A percentile compares a stretch with the other conserved stretches of the same genome.
Conservation (phyloP, 2,329 filamentous ascomycete species). For the Fusarium proliferatum region DNA sequence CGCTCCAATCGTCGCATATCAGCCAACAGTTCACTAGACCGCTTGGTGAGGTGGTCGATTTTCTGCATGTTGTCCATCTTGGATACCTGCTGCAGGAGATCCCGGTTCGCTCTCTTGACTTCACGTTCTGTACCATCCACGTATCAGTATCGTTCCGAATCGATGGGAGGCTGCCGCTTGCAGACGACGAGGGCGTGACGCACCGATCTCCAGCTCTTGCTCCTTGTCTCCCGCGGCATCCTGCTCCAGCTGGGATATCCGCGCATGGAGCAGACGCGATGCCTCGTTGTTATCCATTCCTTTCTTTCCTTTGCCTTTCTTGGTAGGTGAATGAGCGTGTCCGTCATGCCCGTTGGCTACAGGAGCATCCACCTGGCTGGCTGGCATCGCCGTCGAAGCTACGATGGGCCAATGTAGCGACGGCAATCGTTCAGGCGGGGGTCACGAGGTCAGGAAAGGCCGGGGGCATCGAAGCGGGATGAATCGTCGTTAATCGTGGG, state of each 20-base stretch:
- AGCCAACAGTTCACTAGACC: conserved; percentile 88
- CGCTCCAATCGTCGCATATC: conserved; percentile 97
- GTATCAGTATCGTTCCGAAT: conserved; percentile 42
- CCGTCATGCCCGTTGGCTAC: conserved; percentile 56
- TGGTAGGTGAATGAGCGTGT: conserved; percentile 59
- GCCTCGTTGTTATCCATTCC: conserved; percentile 86
- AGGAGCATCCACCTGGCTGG: conserved; percentile 55
- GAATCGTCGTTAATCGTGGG: conserved; percentile 26
- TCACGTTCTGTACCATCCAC: conserved; percentile 76
- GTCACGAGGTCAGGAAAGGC: conserved; percentile 37
- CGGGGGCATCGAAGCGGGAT: conserved; percentile 41
- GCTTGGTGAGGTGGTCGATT: conserved; percentile 89
- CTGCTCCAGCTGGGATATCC: conserved; percentile 94
- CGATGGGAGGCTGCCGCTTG: conserved; percentile 17
- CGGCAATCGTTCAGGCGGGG: conserved; percentile 31
- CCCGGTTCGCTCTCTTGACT: conserved; percentile 92
- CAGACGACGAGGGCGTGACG: conserved; percentile 48
- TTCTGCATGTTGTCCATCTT: conserved; percentile 94
- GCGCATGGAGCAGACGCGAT: conserved; percentile 88
- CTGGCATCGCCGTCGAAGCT: conserved; percentile 50
- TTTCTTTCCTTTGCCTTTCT: conserved; percentile 89
- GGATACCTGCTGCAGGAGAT: conserved; percentile 86
- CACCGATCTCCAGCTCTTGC: conserved; percentile 95
- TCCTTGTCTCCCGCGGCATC: conserved; percentile 95
- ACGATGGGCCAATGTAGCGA: conserved; percentile 28